Evolutionary conservation across 1,284 basidiomycete species (phyloP).

Genomic region (Microbotryomycetes sp.): DNA sequence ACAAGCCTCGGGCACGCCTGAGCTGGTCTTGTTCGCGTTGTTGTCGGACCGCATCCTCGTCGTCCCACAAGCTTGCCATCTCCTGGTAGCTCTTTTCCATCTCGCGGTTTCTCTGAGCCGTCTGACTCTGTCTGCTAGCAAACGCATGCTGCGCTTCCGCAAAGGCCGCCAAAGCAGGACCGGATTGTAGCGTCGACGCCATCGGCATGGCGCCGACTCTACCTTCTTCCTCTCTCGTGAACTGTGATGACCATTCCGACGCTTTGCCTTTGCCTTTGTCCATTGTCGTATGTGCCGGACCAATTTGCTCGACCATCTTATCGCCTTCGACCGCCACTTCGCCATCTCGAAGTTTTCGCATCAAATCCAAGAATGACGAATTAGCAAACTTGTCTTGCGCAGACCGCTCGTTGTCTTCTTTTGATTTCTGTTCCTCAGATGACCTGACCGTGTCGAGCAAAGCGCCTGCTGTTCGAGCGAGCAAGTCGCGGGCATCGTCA

Average conservation of each 20-base stretch:
- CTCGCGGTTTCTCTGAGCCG: conserved; percentile 5
- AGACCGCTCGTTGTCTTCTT: conserved; percentile 51
- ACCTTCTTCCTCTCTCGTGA: conserved; percentile 37
- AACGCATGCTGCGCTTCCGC: conserved; percentile 37
- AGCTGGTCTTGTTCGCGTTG: conserved; percentile 11
- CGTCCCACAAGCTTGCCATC: conserved; percentile 31
- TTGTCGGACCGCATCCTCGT: conserved; percentile 19
- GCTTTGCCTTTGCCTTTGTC: conserved; percentile 36
- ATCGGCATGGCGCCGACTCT: conserved; percentile 32
- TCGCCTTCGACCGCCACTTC: conserved; percentile 77
- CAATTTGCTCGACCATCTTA: conserved; percentile 54
- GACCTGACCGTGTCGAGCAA: conserved; percentile 39
- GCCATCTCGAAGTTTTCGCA: conserved; percentile 75
- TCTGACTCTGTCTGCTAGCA: conserved; percentile 45
- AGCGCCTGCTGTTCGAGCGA: conserved; percentile 41
- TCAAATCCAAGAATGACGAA: conserved; percentile 77
- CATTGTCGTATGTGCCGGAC: conserved; percentile 38
- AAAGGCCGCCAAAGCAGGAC: conserved; percentile 9
- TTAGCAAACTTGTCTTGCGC: conserved; percentile 76
- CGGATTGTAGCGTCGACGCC: conserved; percentile 18
- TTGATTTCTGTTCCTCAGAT: conserved; percentile 2
- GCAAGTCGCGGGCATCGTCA: conserved; percentile 36
- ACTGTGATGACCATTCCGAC: conserved; percentile 38
- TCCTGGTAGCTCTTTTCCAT: conserved; percentile 11
- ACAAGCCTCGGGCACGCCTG: conserved; percentile 5